A percentile compares a stretch with the other conserved stretches of the same genome.
Conservation (phyloP, 768 basidiomycete species). For the Lactifluus subvellereus region DNA sequence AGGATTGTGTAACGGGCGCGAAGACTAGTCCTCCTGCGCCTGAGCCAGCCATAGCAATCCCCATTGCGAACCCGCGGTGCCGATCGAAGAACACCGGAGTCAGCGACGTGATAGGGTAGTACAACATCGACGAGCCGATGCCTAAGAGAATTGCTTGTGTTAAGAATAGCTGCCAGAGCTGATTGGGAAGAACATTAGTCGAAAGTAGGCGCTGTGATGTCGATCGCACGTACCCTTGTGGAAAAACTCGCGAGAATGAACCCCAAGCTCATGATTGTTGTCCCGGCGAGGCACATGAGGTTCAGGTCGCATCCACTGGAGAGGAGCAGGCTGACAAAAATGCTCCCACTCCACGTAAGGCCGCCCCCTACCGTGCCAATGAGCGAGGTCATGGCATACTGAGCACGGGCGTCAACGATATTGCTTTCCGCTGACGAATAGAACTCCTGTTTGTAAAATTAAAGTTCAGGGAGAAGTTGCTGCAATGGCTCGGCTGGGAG, state of each 20-base stretch:
- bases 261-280: slow-evolving; percentile 39
- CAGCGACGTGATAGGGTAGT: slow-evolving; percentile 40
- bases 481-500: not conserved
- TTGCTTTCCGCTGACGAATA: slow-evolving; percentile 38
- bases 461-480: not conserved
- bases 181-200: not conserved
- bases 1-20: slow-evolving; percentile 35
- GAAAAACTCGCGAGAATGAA: slow-evolving; percentile 38
- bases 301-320: slow-evolving; percentile 32
- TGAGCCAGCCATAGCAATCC: slow-evolving; percentile 37
- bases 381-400: slow-evolving; percentile 39
- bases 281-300: slow-evolving; percentile 35
- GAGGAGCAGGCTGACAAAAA: slow-evolving; percentile 40
- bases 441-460: slow-evolving; percentile 32
- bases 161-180: slow-evolving; percentile 42
- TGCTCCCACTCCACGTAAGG: slow-evolving; percentile 43
- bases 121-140: slow-evolving; percentile 40
- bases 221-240: slow-evolving; percentile 28
- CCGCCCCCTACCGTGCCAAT: slow-evolving; percentile 42
- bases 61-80: slow-evolving; percentile 43
- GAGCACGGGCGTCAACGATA: slow-evolving; percentile 33
- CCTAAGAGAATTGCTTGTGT: slow-evolving; percentile 41
- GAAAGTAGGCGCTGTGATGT: not conserved
- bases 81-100: slow-evolving; percentile 40
- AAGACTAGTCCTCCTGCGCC: slow-evolving; percentile 42